Conservation (phyloP, 352 stramenopile genomes). For the Ophiocytium majus region DNA sequence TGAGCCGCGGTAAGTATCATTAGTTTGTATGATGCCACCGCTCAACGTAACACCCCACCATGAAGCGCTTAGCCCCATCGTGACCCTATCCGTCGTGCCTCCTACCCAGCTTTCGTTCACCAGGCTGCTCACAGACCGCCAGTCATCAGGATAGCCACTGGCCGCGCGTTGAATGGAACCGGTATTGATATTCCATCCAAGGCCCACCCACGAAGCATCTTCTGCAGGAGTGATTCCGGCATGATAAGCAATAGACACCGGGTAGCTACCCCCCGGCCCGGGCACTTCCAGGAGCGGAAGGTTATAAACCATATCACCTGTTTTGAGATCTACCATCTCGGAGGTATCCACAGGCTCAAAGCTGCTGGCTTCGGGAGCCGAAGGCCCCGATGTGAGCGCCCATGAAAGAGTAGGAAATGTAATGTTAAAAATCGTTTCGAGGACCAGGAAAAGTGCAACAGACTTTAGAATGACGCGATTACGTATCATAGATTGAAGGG, state of each 20-base stretch:
- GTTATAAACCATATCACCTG: background rate
- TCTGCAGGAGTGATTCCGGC: background rate
- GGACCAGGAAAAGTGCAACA: background rate
- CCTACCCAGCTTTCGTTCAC: too few relatives aligned
- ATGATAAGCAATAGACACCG: background rate
- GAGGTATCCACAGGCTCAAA: background rate
- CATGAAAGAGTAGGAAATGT: constrained; percentile 4
- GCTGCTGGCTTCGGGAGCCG: background rate
- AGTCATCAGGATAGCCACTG: background rate
- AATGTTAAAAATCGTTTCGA: constrained; percentile 2
- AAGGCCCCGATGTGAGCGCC: background rate
- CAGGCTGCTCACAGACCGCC: too few relatives aligned
- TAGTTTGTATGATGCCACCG: too few relatives aligned
- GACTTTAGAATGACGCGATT: background rate
- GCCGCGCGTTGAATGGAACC: background rate
- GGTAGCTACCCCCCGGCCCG: background rate
- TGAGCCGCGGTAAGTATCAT: too few relatives aligned
- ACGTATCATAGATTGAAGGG: background rate
- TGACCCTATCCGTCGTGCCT: too few relatives aligned
- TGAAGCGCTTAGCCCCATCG: too few relatives aligned
- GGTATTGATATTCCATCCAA: constrained; percentile 8
- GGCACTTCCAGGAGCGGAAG: background rate
- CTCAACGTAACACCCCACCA: too few relatives aligned
- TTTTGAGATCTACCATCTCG: background rate
- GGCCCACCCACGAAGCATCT: background rate